Evolutionary conservation across 1,284 basidiomycete species (phyloP).

Genomic region (Lentinula novae-zelandiae): DNA sequence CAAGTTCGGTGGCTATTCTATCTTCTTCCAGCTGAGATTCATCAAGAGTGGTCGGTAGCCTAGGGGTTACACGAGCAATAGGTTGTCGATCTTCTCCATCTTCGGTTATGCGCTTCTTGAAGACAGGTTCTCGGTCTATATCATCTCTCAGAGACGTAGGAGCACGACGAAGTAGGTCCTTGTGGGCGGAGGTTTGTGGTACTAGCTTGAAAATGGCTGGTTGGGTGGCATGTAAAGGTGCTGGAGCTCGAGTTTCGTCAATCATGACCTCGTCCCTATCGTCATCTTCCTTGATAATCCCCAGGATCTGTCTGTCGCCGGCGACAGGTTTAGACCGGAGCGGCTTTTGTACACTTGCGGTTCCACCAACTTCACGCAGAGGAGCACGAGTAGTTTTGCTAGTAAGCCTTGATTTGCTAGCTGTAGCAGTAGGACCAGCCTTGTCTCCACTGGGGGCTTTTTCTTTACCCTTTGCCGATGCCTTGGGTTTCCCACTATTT

Average conservation of each 20-base stretch:
- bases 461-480: constrained; percentile 14
- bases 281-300: neutral
- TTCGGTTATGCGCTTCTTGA: constrained; percentile 13
- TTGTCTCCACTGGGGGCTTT: neutral
- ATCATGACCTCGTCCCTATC: neutral
- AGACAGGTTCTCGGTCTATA: constrained; percentile 6
- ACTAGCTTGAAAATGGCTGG: constrained; percentile 3
- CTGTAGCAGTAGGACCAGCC: neutral
- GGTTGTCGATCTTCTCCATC: constrained; percentile 13
- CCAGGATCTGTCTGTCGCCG: neutral
- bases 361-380: constrained; percentile 8
- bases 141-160: constrained; percentile 6
- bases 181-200: neutral
- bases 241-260: constrained; percentile 1
- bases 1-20: constrained; percentile 30
- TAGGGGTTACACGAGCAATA: constrained; percentile 20
- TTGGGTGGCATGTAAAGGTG: neutral
- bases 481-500: constrained; percentile 6
- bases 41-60: constrained; percentile 19
- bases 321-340: constrained; percentile 3
- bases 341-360: neutral
- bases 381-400: neutral
- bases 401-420: neutral
- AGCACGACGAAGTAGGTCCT: neutral
- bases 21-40: constrained; percentile 17